Evolutionary conservation across 176 grass and related monocot species (phyloP).

Genomic region (Zoysia japonica): DNA sequence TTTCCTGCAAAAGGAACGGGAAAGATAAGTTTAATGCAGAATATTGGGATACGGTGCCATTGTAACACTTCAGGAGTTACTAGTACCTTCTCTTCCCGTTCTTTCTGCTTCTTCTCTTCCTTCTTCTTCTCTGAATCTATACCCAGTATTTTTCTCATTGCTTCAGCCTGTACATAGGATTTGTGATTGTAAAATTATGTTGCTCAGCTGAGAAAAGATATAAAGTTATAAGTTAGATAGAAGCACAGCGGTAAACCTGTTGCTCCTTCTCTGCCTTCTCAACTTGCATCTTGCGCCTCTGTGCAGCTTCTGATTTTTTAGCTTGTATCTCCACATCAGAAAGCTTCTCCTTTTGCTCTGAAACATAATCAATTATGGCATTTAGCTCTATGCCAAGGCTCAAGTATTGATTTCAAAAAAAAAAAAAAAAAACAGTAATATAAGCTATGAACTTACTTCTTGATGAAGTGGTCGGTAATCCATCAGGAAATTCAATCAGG

Average conservation of each 20-base stretch:
- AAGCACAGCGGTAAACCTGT: conserved; percentile 62
- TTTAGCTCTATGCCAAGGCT: conserved; percentile 35
- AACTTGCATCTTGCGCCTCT: conserved; percentile 98
- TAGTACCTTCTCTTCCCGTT: conserved; percentile 54
- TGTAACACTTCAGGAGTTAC: not conserved
- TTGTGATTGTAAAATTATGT: conserved; percentile 14
- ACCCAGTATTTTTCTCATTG: conserved; percentile 82
- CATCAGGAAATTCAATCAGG: conserved; percentile 89
- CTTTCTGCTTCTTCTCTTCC: conserved; percentile 68
- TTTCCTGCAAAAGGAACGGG: conserved; percentile 36
- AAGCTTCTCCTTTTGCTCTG: conserved; percentile 89
- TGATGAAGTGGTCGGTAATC: conserved; percentile 75
- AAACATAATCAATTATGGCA: conserved; percentile 26
- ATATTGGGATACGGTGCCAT: not conserved
- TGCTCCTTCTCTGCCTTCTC: conserved; percentile 87
- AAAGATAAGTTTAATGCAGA: conserved; percentile 16
- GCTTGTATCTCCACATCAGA: conserved; percentile 83
- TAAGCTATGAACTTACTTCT: conserved; percentile 71
- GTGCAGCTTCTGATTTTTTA: conserved; percentile 82
- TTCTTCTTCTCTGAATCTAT: conserved; percentile 73
- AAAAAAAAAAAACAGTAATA: conserved; percentile 15
- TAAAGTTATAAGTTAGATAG: not conserved
- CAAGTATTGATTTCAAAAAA: conserved; percentile 22
- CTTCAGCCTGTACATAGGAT: conserved; percentile 52
- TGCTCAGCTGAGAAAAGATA: not conserved